Percentiles rank a stretch among this genome's conserved stretches.
Conservation (phyloP, 176 grass and related monocot genomes). For the bread wheat (Triticum aestivum) region DNA sequence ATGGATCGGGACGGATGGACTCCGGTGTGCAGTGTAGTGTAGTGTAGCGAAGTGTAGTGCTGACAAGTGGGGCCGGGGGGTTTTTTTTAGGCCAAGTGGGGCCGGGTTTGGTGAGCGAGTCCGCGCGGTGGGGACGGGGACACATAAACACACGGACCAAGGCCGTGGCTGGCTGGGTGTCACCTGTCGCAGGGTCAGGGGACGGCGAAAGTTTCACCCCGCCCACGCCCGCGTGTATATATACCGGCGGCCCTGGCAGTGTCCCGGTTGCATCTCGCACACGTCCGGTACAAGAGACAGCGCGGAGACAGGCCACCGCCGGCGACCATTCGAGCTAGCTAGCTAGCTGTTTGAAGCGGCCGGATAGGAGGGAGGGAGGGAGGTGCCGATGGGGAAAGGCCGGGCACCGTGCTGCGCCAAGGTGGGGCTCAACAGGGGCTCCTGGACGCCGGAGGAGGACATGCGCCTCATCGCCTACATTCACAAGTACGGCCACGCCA, state of each 20-base stretch:
- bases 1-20: too few species aligned
- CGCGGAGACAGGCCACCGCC: background rate
- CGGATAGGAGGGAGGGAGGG: background rate
- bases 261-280: conserved; percentile 28
- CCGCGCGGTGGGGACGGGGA: too few species aligned
- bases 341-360: background rate
- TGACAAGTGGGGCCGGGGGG: background rate
- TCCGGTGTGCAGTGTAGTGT: background rate
- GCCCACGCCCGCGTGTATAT: conserved; percentile 7
- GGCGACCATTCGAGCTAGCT: background rate
- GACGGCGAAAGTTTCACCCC: too few species aligned
- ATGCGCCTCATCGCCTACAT: conserved; percentile 73
- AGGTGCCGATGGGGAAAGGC: conserved; percentile 55
- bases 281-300: background rate
- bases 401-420: conserved; percentile 88
- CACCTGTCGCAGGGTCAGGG: too few species aligned
- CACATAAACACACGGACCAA: too few species aligned
- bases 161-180: too few species aligned
- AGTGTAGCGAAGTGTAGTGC: background rate
- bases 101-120: too few species aligned
- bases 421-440: conserved; percentile 87
- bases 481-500: conserved; percentile 68
- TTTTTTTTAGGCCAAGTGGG: background rate
- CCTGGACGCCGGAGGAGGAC: conserved; percentile 86
- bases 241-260: background rate